Conservation (phyloP, 1,284 basidiomycete species). For the Microstroma glucosiphilum region DNA sequence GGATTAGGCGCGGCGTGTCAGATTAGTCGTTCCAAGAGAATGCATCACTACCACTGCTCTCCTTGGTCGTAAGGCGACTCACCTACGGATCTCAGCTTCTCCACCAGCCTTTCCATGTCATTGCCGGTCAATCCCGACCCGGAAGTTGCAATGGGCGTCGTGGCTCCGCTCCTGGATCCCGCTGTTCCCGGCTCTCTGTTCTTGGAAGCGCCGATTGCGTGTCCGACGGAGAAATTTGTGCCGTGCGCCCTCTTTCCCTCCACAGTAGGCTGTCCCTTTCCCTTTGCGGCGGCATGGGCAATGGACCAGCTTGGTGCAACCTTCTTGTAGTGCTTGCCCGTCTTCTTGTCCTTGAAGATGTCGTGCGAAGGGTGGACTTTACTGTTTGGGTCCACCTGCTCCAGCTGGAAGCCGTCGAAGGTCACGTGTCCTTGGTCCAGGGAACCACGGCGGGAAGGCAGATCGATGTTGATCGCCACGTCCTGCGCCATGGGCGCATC, state of each 20-base stretch:
- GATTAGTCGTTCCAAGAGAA: conserved; percentile 25
- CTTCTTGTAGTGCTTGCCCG: conserved; percentile 35
- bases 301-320: conserved; percentile 14
- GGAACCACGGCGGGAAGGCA: conserved; percentile 4
- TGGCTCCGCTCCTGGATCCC: neutral
- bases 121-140: neutral
- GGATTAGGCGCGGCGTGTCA: conserved; percentile 20
- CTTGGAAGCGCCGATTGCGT: conserved; percentile 22
- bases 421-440: neutral
- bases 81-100: conserved; percentile 15
- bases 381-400: conserved; percentile 18
- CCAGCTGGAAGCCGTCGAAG: conserved; percentile 16
- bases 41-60: conserved; percentile 16
- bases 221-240: conserved; percentile 24
- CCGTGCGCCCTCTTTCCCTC: neutral
- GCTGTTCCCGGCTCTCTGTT: neutral
- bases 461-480: conserved; percentile 1
- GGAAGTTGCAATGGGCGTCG: neutral
- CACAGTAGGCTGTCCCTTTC: neutral
- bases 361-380: conserved; percentile 12
- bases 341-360: conserved; percentile 29
- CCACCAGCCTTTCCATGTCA: conserved; percentile 4
- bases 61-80: conserved; percentile 10
- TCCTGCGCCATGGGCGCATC: neutral
- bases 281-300: conserved; percentile 5